A percentile compares a stretch with the other conserved stretches of the same genome.
Evolutionary conservation across 805 yeast genomes (phyloP).

Genomic region (Torulaspora quercuum): DNA sequence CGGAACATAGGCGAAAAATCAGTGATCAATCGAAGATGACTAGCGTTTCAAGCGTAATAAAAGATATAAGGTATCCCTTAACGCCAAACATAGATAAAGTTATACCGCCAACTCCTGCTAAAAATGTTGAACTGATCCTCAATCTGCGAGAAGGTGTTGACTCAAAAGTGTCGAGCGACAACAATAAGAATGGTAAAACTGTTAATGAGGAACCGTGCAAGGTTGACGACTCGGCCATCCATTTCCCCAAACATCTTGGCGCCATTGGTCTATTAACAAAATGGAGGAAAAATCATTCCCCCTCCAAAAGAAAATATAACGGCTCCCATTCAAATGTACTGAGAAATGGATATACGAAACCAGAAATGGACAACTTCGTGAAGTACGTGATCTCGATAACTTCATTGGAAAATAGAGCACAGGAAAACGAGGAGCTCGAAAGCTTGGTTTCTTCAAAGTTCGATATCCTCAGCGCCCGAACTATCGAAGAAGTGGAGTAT

Average conservation of each 20-base stretch:
- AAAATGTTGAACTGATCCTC: conserved; percentile 49
- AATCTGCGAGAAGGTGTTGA: conserved; percentile 24
- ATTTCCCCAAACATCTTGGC: conserved; percentile 20
- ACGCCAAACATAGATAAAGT: conserved; percentile 44
- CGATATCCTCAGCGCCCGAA: conserved; percentile 67
- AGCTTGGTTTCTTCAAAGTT: conserved; percentile 38
- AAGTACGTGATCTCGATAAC: conserved; percentile 37
- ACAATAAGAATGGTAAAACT: conserved; percentile 13
- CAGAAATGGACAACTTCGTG: conserved; percentile 39
- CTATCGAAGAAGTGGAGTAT: conserved; percentile 63
- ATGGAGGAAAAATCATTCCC: conserved; percentile 32
- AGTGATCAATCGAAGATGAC: conserved; percentile 22
- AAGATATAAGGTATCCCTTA: conserved; percentile 43
- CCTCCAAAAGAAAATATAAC: not conserved
- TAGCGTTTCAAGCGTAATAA: conserved; percentile 27
- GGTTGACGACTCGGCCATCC: too few relatives aligned
- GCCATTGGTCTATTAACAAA: conserved; percentile 30
- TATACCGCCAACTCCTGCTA: conserved; percentile 66
- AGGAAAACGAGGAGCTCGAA: conserved; percentile 15
- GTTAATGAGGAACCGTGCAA: too few relatives aligned
- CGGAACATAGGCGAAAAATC: conserved; percentile 9
- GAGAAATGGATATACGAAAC: conserved; percentile 14
- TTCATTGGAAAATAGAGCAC: conserved; percentile 26
- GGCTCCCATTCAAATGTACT: not conserved
- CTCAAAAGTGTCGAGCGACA: not conserved